Conservation (phyloP, 352 stramenopile species). For the Phytophthora constricta region DNA sequence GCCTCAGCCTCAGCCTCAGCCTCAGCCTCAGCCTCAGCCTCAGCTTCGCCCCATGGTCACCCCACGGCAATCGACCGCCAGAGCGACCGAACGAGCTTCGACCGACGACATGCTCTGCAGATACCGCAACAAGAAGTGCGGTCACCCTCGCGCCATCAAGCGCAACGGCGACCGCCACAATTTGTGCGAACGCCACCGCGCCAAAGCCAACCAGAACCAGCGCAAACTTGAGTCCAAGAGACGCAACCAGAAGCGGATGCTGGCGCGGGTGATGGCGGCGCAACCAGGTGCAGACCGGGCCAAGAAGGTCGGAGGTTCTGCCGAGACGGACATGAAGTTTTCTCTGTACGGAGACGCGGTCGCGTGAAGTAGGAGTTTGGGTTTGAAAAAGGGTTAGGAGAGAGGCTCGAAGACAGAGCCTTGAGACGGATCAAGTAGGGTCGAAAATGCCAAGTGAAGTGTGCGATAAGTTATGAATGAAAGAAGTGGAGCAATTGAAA, state of each 20-base stretch:
- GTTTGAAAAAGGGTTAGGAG: neutral
- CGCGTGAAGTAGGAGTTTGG: conserved; percentile 11
- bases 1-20: neutral
- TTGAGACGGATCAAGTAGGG: no score
- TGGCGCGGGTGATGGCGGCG: conserved; percentile 20
- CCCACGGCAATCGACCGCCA: neutral
- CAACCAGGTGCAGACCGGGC: conserved; percentile 12
- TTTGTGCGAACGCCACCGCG: conserved; percentile 65
- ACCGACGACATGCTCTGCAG: conserved; percentile 51
- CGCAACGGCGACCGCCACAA: conserved; percentile 74
- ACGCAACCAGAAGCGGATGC: conserved; percentile 61
- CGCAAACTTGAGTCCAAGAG: conserved; percentile 85
- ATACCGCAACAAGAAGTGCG: conserved; percentile 74
- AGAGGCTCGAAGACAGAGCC: conserved; percentile 19
- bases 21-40: neutral
- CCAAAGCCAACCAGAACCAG: conserved; percentile 84
- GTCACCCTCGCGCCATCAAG: conserved; percentile 64
- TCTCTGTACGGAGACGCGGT: conserved; percentile 23
- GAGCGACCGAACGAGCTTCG: neutral
- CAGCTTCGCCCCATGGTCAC: conserved; percentile 17
- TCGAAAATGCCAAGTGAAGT: no score
- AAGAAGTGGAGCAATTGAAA: conserved; percentile 2
- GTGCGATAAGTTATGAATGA: conserved; percentile 40
- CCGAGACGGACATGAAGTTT: conserved; percentile 25
- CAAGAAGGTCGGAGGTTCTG: conserved; percentile 21